Percentiles rank a stretch among this genome's conserved stretches.
Conservation (phyloP, 2,329 filamentous ascomycete species). For the Ophiostoma perfectum region DNA sequence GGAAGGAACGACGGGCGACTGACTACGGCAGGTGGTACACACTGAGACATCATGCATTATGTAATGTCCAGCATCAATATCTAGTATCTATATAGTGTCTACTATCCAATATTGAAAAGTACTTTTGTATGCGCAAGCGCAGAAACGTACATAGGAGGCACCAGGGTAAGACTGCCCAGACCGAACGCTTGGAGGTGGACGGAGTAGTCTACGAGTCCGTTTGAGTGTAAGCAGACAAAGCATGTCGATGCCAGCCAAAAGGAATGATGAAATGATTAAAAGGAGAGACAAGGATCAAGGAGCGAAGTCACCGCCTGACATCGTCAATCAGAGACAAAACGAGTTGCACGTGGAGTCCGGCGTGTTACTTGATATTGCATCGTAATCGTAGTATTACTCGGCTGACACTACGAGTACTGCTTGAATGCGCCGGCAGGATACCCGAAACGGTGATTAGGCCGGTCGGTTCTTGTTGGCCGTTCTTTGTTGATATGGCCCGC, state of each 20-base stretch:
- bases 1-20: background rate
- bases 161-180: too few species aligned
- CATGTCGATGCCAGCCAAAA: too few species aligned
- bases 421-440: background rate
- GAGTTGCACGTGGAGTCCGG: background rate
- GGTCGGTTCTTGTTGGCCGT: background rate
- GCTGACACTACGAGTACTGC: background rate
- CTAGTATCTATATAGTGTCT: too few species aligned
- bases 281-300: background rate
- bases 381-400: background rate
- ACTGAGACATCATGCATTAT: background rate
- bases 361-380: background rate
- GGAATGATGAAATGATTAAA: background rate
- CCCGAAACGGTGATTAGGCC: background rate
- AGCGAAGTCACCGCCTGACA: too few species aligned
- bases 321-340: background rate
- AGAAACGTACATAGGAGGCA: too few species aligned
- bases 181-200: too few species aligned
- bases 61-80: conserved; percentile 1
- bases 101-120: too few species aligned
- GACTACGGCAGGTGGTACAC: background rate
- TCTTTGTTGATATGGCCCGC: background rate
- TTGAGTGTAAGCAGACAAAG: too few species aligned
- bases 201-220: too few species aligned
- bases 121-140: too few species aligned